Percentiles rank a stretch among this genome's conserved stretches.
Evolutionary conservation across 495 filamentous ascomycete genomes (phyloP).

Genomic region (Aspergillus affinis): DNA sequence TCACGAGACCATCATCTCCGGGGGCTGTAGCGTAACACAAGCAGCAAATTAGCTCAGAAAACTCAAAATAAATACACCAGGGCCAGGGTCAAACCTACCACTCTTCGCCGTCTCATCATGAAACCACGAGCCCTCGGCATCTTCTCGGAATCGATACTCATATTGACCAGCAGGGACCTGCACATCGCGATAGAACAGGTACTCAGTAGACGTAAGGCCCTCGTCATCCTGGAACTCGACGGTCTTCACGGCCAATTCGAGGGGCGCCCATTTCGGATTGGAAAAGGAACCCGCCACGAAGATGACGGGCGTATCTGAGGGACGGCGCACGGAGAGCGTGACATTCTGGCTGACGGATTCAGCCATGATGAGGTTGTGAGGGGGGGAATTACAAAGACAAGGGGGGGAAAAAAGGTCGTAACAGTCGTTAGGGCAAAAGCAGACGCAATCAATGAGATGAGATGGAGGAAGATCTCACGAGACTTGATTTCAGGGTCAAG

Average conservation of each 20-base stretch:
- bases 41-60: background rate
- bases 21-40: background rate
- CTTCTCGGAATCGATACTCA: slow-evolving; percentile 71
- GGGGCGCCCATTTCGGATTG: slow-evolving; percentile 59
- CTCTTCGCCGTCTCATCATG: slow-evolving; percentile 46
- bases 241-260: slow-evolving; percentile 55
- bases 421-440: slow-evolving; percentile 23
- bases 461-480: background rate
- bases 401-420: slow-evolving; percentile 22
- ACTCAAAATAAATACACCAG: background rate
- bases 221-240: slow-evolving; percentile 41
- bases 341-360: slow-evolving; percentile 30
- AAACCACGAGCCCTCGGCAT: slow-evolving; percentile 63
- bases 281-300: slow-evolving; percentile 67
- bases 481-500: too few relatives aligned
- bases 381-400: background rate
- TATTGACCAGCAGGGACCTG: slow-evolving; percentile 40
- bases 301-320: slow-evolving; percentile 58
- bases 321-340: slow-evolving; percentile 57
- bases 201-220: slow-evolving; percentile 16
- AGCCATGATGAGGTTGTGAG: slow-evolving; percentile 21
- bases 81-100: slow-evolving; percentile 6
- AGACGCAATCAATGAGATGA: background rate
- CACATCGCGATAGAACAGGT: slow-evolving; percentile 22
- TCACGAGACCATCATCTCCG: slow-evolving; percentile 16